Evolutionary conservation across 139 green algal genomes (phyloP).

Genomic region (Chlorella sp.): DNA sequence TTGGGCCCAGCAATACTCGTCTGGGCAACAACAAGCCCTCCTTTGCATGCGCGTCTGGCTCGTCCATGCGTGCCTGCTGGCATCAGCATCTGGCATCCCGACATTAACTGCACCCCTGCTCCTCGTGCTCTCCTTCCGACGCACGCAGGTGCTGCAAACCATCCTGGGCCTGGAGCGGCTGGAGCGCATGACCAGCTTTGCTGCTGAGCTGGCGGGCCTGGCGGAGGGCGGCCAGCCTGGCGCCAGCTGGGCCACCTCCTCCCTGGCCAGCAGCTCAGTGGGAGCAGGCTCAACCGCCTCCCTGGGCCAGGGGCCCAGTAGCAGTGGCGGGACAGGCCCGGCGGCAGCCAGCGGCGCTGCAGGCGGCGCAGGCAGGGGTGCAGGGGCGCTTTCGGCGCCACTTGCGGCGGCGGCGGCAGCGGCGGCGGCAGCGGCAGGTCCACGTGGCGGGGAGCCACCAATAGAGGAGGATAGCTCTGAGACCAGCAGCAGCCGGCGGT

Average conservation of each 20-base stretch:
- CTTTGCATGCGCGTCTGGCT: not conserved
- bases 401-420: not conserved
- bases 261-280: not conserved
- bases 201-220: constrained; percentile 39
- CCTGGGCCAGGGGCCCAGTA: not conserved
- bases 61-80: not conserved
- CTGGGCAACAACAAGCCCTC: not conserved
- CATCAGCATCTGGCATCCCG: not conserved
- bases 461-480: not conserved
- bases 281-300: not conserved
- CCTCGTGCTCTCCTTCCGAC: too few species aligned
- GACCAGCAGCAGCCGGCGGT: not conserved
- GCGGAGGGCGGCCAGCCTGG: not conserved
- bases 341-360: too few species aligned
- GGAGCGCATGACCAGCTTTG: constrained; percentile 72
- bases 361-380: not conserved
- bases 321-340: too few species aligned
- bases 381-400: not conserved
- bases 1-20: not conserved
- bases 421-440: not conserved
- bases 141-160: constrained; percentile 83
- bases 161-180: constrained; percentile 85
- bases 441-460: not conserved
- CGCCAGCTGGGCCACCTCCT: not conserved
- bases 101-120: not conserved